Evolutionary conservation across 2,329 filamentous ascomycete species (phyloP).

Genomic region (Harringtonia aguacate): DNA sequence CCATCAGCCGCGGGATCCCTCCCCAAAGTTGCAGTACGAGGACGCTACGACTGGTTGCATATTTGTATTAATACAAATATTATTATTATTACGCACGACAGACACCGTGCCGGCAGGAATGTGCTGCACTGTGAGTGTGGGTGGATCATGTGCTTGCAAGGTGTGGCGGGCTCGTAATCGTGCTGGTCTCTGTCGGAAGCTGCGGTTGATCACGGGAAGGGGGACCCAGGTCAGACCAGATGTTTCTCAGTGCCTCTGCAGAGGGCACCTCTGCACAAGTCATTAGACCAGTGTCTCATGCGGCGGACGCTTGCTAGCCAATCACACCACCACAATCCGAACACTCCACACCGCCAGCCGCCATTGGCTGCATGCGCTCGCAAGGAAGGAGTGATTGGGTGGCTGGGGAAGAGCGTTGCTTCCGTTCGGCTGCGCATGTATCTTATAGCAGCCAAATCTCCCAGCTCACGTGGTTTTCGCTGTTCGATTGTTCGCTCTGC

Average conservation of each 20-base stretch:
- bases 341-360: neutral
- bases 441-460: neutral
- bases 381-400: neutral
- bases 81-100: too few relatives aligned
- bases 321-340: neutral
- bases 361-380: neutral
- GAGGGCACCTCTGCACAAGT: neutral
- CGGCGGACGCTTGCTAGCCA: neutral
- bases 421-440: neutral
- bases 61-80: too few relatives aligned
- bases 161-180: neutral
- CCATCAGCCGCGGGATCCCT: too few relatives aligned
- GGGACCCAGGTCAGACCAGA: too few relatives aligned
- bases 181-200: neutral
- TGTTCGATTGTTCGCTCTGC: neutral
- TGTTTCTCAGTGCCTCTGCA: too few relatives aligned
- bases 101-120: neutral
- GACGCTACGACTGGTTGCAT: too few relatives aligned
- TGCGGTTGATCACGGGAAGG: neutral
- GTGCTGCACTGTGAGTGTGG: neutral
- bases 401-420: neutral
- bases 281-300: too few relatives aligned
- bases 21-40: too few relatives aligned
- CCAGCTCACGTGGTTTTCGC: slow-evolving; percentile 1
- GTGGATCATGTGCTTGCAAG: neutral